phyloP scores from a whole-genome alignment of 2,329 filamentous ascomycete genomes.

The Penicillium palitans region DNA sequence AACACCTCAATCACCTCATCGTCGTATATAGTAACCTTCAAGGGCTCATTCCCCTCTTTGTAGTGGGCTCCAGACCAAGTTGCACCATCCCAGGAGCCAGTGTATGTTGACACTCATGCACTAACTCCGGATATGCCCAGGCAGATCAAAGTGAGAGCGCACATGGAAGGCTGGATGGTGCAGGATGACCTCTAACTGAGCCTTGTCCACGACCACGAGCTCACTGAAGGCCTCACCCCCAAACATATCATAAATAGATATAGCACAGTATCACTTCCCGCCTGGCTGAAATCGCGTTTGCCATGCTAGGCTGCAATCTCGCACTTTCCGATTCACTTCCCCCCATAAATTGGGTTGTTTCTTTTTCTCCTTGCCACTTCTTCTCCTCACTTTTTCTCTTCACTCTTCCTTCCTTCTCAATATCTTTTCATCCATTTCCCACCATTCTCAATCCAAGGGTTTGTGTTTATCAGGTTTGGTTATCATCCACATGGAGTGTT shows the following conservation, averaged over 20 bases:
- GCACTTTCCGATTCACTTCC: background rate
- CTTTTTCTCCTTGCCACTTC: background rate
- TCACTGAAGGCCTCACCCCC: background rate
- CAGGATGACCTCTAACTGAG: background rate
- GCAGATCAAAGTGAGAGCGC: background rate
- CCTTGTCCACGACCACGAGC: background rate
- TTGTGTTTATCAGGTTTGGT: background rate
- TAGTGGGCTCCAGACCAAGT: background rate
- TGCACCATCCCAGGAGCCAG: background rate
- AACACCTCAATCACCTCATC: background rate
- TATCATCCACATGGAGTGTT: background rate
- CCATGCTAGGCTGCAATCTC: background rate
- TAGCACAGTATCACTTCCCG: background rate
- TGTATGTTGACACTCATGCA: background rate
- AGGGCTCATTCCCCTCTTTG: background rate
- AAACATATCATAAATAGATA: background rate
- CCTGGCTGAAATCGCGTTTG: background rate
- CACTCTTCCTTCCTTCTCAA: background rate
- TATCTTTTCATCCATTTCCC: background rate
- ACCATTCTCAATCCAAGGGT: background rate
- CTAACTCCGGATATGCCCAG: background rate
- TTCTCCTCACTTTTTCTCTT: background rate
- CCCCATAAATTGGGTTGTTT: background rate
- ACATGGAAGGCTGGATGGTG: background rate
- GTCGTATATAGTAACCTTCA: background rate